These are phyloP conservation scores for Lichenothelia convexa DNA, from an alignment of 495 filamentous ascomycete genomes.

Conservation along the genomic window DNA sequence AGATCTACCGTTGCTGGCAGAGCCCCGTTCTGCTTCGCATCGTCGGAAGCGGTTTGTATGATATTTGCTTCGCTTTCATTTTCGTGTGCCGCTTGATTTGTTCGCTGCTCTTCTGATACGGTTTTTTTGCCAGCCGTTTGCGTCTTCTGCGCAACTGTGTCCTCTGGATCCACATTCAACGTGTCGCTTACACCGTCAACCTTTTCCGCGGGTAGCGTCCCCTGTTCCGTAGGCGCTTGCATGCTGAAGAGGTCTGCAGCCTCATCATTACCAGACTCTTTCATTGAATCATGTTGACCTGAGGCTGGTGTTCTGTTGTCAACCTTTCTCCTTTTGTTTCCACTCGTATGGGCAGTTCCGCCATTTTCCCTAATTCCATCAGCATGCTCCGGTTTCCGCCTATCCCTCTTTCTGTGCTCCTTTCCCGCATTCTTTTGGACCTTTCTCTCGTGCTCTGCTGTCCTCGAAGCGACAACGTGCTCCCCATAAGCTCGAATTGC, in stretches of 20 bases:
- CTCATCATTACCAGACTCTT: neutral
- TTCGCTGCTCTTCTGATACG: too few species aligned
- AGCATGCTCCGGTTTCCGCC: conserved; percentile 16
- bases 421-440: conserved; percentile 23
- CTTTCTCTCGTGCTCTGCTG: conserved; percentile 17
- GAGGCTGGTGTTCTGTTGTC: neutral
- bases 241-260: too few species aligned
- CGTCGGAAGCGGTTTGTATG: neutral
- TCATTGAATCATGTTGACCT: too few species aligned
- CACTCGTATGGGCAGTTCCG: conserved; percentile 15
- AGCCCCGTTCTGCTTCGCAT: neutral
- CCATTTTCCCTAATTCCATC: too few species aligned
- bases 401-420: conserved; percentile 24
- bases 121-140: too few species aligned
- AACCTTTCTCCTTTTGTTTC: conserved; percentile 11
- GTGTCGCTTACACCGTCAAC: neutral
- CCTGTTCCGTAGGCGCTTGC: too few species aligned
- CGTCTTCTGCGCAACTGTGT: neutral
- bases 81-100: too few species aligned
- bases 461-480: conserved; percentile 31
- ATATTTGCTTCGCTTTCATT: neutral
- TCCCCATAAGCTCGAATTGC: conserved; percentile 74
- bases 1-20: too few species aligned
- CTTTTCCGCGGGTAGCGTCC: neutral
- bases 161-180: neutral